Conservation (phyloP, 805 yeast species). For the Vanderwaltozyma tropicalis region DNA sequence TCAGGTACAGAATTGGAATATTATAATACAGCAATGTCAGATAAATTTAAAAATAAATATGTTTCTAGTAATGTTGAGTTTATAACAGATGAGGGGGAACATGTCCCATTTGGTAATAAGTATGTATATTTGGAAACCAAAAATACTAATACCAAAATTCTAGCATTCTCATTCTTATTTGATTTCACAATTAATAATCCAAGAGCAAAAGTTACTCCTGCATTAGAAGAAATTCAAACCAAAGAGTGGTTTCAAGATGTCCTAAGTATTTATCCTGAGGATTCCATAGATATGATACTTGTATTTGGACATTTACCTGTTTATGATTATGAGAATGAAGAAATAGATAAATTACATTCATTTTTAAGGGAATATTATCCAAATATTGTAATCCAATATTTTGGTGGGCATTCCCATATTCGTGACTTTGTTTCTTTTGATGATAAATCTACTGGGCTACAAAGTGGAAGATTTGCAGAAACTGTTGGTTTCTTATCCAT, state of each 20-base stretch:
- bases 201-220: conserved; percentile 52
- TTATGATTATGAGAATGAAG: conserved; percentile 28
- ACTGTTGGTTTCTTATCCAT: conserved; percentile 84
- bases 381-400: conserved; percentile 58
- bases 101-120: conserved; percentile 58
- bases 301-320: conserved; percentile 77
- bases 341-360: conserved; percentile 29
- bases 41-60: conserved; percentile 49
- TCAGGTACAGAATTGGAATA: conserved; percentile 58
- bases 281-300: conserved; percentile 51
- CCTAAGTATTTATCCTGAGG: conserved; percentile 26
- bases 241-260: conserved; percentile 57
- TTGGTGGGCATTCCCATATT: conserved; percentile 92
- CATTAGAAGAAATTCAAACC: conserved; percentile 39
- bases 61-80: conserved; percentile 66
- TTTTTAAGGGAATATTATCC: conserved; percentile 52
- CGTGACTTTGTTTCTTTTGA: conserved; percentile 74
- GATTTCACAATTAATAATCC: conserved; percentile 48
- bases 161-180: conserved; percentile 72
- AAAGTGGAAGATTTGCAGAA: conserved; percentile 88
- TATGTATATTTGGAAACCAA: conserved; percentile 58
- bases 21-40: conserved; percentile 42
- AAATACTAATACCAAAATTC: conserved; percentile 38
- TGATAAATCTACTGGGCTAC: conserved; percentile 59
- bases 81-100: conserved; percentile 31